Conservation (phyloP, 106 monocot species). For the Amphibolis antarctica region DNA sequence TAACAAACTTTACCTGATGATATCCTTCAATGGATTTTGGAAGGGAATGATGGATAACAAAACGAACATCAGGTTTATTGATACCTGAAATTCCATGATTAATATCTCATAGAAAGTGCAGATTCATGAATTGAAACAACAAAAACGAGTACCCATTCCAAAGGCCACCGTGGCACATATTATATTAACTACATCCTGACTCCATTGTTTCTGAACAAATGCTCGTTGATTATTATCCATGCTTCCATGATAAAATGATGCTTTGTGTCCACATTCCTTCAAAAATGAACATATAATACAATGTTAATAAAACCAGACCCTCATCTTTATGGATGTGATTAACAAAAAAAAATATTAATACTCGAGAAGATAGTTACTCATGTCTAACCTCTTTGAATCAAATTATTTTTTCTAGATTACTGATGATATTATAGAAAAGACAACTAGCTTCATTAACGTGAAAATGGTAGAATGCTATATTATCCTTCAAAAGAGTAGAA, state of each 20-base stretch:
- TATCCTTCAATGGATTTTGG: conserved; percentile 99
- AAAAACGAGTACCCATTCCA: conserved; percentile 70
- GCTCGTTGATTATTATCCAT: conserved; percentile 83
- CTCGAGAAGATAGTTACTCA: too few species aligned
- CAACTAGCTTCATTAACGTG: too few species aligned
- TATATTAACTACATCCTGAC: conserved; percentile 90
- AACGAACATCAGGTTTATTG: conserved; percentile 99
- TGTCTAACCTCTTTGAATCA: too few species aligned
- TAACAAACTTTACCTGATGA: conserved; percentile 50
- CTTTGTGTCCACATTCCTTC: conserved; percentile 87
- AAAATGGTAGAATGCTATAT: too few species aligned
- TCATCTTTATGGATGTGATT: not conserved
- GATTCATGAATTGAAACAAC: not conserved
- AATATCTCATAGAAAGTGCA: not conserved
- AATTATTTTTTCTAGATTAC: too few species aligned
- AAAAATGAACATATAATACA: conserved; percentile 4
- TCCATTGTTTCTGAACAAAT: conserved; percentile 85
- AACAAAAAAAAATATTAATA: not conserved
- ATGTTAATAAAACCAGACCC: not conserved
- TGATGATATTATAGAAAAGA: too few species aligned
- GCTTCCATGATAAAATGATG: conserved; percentile 89
- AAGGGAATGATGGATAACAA: conserved; percentile 97
- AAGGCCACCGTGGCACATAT: conserved; percentile 98
- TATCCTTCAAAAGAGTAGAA: too few species aligned
- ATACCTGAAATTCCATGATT: conserved; percentile 53